Evolutionary conservation across 805 yeast species (phyloP).

Genomic region (Clavispora fructus): DNA sequence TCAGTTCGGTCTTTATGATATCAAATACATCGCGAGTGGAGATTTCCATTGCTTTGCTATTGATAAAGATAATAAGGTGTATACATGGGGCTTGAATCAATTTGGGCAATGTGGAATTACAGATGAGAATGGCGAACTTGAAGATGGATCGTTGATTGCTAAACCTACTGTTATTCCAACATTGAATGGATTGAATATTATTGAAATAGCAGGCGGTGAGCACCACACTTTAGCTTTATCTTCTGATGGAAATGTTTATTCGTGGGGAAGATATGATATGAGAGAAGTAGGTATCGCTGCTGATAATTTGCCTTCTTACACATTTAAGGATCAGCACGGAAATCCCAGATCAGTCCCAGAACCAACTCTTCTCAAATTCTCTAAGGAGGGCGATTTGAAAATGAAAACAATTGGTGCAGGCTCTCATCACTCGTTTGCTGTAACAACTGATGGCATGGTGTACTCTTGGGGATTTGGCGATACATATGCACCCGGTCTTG

Average conservation of each 20-base stretch:
- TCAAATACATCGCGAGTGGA: constrained; percentile 82
- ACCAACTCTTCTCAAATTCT: constrained; percentile 60
- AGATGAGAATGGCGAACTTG: constrained; percentile 58
- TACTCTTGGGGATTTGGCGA: constrained; percentile 99
- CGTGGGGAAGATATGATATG: constrained; percentile 93
- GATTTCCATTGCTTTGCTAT: constrained; percentile 96
- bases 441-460: constrained; percentile 75
- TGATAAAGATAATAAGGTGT: constrained; percentile 61
- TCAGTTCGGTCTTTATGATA: constrained; percentile 74
- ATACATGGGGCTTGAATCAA: constrained; percentile 94
- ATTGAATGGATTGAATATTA: constrained; percentile 53
- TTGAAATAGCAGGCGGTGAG: constrained; percentile 81
- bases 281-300: constrained; percentile 80
- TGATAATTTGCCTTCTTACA: constrained; percentile 60
- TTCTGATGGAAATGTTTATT: constrained; percentile 63
- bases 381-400: constrained; percentile 21
- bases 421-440: constrained; percentile 87
- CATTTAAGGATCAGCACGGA: constrained; percentile 75
- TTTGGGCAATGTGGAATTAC: constrained; percentile 88
- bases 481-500: constrained; percentile 93
- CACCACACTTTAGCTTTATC: constrained; percentile 84
- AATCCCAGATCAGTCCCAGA: constrained; percentile 79
- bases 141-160: constrained; percentile 78
- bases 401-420: constrained; percentile 64
- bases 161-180: constrained; percentile 71